A percentile compares a stretch with the other conserved stretches of the same genome.
Conservation (phyloP, 2,329 filamentous ascomycete genomes). For the Colletotrichum incanum region DNA sequence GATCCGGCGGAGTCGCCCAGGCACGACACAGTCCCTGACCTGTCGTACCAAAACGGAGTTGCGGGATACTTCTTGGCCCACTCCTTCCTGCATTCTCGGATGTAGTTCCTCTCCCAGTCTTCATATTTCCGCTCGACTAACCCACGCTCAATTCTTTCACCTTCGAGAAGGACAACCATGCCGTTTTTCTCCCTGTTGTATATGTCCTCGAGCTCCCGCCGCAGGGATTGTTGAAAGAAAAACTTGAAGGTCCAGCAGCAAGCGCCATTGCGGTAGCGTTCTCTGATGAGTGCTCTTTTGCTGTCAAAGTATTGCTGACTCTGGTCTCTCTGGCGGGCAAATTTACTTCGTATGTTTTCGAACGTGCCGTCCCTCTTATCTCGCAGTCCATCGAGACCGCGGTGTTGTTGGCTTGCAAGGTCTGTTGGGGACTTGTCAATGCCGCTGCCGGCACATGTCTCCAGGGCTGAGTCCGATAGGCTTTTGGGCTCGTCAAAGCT, state of each 20-base stretch:
- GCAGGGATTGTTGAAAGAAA: not conserved
- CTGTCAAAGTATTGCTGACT: not conserved
- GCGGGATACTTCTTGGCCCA: not conserved
- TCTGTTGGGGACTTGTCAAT: no score
- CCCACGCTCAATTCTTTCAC: not conserved
- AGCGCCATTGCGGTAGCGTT: not conserved
- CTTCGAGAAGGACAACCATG: not conserved
- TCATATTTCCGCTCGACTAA: not conserved
- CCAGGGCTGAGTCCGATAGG: not conserved
- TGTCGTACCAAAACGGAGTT: constrained; percentile 3
- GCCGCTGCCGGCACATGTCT: not conserved
- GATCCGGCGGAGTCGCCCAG: not conserved
- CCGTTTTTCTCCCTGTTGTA: not conserved
- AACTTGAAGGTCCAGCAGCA: not conserved
- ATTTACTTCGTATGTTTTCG: not conserved
- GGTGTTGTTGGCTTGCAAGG: not conserved
- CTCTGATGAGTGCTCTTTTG: not conserved
- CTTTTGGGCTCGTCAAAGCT: no score
- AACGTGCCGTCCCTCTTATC: not conserved
- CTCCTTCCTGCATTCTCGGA: not conserved
- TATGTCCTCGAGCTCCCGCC: not conserved
- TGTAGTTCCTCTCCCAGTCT: not conserved
- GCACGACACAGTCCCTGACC: rapidly evolving
- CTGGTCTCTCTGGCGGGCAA: not conserved
- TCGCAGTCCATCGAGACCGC: not conserved